Evolutionary conservation across 176 grass and related monocot species (phyloP).

Genomic region (Aegilops bicornis): DNA sequence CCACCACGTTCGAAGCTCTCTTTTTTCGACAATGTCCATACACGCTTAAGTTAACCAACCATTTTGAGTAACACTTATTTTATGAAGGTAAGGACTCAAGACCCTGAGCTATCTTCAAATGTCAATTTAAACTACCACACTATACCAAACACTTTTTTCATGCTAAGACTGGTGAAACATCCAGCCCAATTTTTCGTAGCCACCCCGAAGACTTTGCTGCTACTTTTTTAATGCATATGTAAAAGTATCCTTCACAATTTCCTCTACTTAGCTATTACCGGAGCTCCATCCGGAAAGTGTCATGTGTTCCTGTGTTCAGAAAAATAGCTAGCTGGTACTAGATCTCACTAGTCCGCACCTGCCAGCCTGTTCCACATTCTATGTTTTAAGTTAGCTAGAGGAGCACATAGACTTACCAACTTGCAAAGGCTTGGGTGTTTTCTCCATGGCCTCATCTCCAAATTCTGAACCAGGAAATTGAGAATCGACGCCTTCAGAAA

Average conservation of each 20-base stretch:
- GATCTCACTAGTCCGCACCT: background rate
- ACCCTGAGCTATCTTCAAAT: conserved; percentile 5
- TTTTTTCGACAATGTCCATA: background rate
- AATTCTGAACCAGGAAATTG: conserved; percentile 27
- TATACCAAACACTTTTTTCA: conserved; percentile 22
- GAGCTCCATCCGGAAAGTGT: background rate
- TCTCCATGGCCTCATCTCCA: background rate
- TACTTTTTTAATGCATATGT: conserved; percentile 21
- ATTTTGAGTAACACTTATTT: background rate
- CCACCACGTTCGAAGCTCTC: background rate
- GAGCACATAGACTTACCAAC: conserved; percentile 36
- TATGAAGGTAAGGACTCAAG: background rate
- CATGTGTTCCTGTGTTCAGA: conserved; percentile 13
- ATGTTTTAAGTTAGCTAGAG: conserved; percentile 17
- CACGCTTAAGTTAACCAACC: conserved; percentile 4
- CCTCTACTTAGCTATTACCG: conserved; percentile 19
- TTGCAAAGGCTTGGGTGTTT: conserved; percentile 30
- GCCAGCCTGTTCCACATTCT: background rate
- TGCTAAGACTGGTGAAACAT: conserved; percentile 21
- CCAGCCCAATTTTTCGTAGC: conserved; percentile 5
- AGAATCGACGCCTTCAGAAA: conserved; percentile 15
- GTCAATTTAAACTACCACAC: conserved; percentile 3
- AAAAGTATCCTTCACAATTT: background rate
- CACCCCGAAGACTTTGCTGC: conserved; percentile 18
- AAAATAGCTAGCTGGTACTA: background rate